Base-by-base conservation (phyloP, 306 rosid species). In the Crataegus laevigata region DNA sequence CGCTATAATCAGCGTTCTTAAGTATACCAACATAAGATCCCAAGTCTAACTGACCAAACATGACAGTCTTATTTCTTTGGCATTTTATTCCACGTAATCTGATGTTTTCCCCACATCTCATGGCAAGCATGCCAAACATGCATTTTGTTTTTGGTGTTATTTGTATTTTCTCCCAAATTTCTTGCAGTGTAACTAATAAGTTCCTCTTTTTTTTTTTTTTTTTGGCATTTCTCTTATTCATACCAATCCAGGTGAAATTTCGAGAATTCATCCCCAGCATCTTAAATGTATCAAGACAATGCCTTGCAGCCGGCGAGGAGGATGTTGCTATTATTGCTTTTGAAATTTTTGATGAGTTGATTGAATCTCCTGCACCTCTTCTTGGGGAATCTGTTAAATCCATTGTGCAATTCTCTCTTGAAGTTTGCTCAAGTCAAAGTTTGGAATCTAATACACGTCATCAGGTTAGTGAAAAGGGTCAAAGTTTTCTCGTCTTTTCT, bases 301-400 rank as follows among this genome's bases (percentile, higher is more conserved):
- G 98, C 91, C 97, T 96, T 80, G 93, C 98, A 52, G 85, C 96
- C 2, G 99, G 99, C 18, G 99, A 96, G 71, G 99, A 96, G 84
- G 99, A 92, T 71, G 92, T 96, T 77, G 99, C 98, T 69, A 79
- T 96, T 79, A 77, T 96, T 80, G 99, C 97, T 75, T 96, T 96
- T 86, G 98, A 96, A 85, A 96, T 96, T 72, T 96, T 96, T 74
- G 99, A 96, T 74, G 98, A 96, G 87, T 80, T 96, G 80, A 96
- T 96, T 83, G 99, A 96, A 87, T 96, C 98, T 80, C 99, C 99
- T 36, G 98, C 97, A 22, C 99, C 99, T 29, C 96, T 96, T 87
- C 99, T 90, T 76, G 98, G 99, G 74, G 98, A 96, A 74, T 96
- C 99, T 76, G 91, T 92, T 75, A 90, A 84, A 83, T 88, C 98